Base-by-base conservation (phyloP, 305 asterid species). In the Fraxinus platypoda region DNA sequence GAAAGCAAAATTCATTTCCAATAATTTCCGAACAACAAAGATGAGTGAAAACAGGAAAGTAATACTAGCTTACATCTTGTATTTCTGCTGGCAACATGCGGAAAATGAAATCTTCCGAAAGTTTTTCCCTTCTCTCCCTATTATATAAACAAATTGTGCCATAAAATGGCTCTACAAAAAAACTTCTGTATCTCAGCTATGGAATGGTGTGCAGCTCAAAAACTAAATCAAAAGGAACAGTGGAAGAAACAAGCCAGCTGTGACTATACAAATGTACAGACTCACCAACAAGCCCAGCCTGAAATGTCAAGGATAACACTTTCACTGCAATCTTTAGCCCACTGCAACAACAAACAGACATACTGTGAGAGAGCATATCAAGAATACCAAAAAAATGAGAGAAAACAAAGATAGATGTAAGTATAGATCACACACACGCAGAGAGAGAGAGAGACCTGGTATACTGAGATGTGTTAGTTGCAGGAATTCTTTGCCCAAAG, bases 61-160 rank as follows among this genome's bases (percentile, higher is more conserved):
- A 15, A 31, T 30, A 75, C 52, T 74, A 73, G 82, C 99, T 97
- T 92, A 94, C 99, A 83, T 97, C 95, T 86, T 89, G 94, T 82
- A 86, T 57, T 79, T 93, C 99, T 41, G 90, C 82, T 62, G 99
- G 98, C 86, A 87, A 84, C 82, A 89, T 83, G 78, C 83, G 93
- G 91, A 97, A 97, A 88, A 83, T 74, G 91, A 93, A 94, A 90
- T 97, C 99, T 88, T 97, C 99, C 0, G 99, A 97, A 75, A 95
- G 98, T 85, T 94, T 97, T 91, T 97, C 99, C 88, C 96, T 97
- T 95, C 99, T 94, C 95, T 97, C 99, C 91, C 97, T 91, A 90
- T 97, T 97, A 84, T 97, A 97, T 87, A 97, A 87, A 86, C 97
- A 94, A 86, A 97, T 94, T 75, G 98, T 93, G 91, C 99, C 99